Conservation (phyloP, 148 eudicot genomes). For the Rhododendron ovatum region DNA sequence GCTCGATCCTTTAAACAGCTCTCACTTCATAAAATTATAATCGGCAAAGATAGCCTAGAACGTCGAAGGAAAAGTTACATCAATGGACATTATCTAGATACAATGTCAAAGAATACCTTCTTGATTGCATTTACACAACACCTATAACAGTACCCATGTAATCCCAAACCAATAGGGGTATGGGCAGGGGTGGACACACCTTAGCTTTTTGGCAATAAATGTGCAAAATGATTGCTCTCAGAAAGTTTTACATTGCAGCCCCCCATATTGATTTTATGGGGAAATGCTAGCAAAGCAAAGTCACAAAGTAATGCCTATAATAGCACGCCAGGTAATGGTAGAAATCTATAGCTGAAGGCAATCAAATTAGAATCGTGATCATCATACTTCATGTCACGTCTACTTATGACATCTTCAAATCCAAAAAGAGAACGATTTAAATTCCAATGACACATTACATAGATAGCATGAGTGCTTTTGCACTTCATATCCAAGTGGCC, state of each 20-base stretch:
- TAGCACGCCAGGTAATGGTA: not conserved
- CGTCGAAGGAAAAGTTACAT: not conserved
- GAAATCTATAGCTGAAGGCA: not conserved
- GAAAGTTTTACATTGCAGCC: not conserved
- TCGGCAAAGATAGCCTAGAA: not conserved
- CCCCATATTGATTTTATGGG: not conserved
- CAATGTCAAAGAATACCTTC: not conserved
- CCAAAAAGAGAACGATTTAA: not conserved
- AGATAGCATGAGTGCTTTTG: not conserved
- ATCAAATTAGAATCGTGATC: not conserved
- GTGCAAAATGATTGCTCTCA: not conserved
- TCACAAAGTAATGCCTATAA: not conserved
- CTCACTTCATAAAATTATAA: not conserved
- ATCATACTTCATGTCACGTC: not conserved
- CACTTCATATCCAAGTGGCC: not conserved
- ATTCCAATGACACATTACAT: slow-evolving; percentile 1
- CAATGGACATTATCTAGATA: not conserved
- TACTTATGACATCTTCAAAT: not conserved
- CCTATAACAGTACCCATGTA: not conserved
- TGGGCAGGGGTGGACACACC: not conserved
- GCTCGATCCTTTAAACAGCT: not conserved
- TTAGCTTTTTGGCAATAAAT: not conserved
- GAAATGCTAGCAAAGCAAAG: not conserved
- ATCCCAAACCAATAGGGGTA: not conserved
- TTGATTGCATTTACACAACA: not conserved